Percentiles rank a stretch among this genome's conserved stretches.
phyloP scores from a whole-genome alignment of 1,284 basidiomycete genomes.

The Malassezia sp. region DNA sequence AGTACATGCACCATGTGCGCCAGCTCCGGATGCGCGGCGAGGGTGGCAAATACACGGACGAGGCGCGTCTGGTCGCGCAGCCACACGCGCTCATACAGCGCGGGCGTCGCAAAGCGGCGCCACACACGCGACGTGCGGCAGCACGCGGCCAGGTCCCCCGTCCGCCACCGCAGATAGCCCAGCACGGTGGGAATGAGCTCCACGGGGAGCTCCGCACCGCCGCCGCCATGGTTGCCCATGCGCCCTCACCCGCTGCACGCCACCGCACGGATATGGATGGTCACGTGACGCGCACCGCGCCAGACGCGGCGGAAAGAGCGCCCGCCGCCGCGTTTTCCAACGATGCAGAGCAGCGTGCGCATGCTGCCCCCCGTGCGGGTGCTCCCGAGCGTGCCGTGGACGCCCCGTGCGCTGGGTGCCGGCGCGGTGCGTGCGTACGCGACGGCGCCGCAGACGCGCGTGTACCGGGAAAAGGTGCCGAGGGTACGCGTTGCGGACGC shows the following conservation, averaged over 20 bases:
- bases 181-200: slow-evolving; percentile 32
- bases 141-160: slow-evolving; percentile 29
- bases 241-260: background rate
- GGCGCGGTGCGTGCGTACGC: slow-evolving; percentile 11
- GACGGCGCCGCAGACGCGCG: background rate
- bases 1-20: slow-evolving; percentile 26
- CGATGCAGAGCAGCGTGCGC: background rate
- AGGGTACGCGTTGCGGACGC: background rate
- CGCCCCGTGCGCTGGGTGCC: background rate
- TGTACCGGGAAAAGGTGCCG: slow-evolving; percentile 1
- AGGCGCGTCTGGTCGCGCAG: slow-evolving; percentile 37
- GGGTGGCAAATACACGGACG: slow-evolving; percentile 26
- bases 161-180: slow-evolving; percentile 22
- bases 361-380: background rate
- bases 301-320: background rate
- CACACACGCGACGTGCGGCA: slow-evolving; percentile 22
- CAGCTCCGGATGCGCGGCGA: slow-evolving; percentile 20
- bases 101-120: slow-evolving; percentile 21
- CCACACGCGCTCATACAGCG: slow-evolving; percentile 36
- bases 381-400: background rate
- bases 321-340: background rate
- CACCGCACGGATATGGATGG: background rate
- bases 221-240: slow-evolving; percentile 2
- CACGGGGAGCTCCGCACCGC: too few species aligned
- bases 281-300: too few species aligned